Evolutionary conservation across 1,284 basidiomycete genomes (phyloP), one percentile per base, ranked within the genome.

Genomic region (Exsudoporus floridanus): DNA sequence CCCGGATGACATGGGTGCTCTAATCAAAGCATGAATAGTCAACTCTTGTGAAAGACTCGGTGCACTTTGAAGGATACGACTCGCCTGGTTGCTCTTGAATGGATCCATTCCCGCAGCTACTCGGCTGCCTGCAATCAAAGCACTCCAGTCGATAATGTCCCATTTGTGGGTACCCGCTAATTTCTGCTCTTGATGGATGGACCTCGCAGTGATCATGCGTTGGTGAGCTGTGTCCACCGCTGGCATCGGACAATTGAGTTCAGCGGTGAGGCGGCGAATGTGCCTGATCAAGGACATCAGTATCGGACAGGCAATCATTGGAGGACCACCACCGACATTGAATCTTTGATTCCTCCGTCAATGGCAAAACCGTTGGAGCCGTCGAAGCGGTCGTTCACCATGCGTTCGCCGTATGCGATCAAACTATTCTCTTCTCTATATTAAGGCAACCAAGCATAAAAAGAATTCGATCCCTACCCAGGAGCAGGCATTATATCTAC

Each of bases 281-380:
- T 88, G 86, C 23, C 82, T 83, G 52, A 36, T 50, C 27, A 47
- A 37, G 33, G 19, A 46, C 25, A 25, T 66, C 38, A 66, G 48
- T 30, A 44, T 14, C 0, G 6, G 4, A 13, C 4, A 41, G 33
- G 14, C 14, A 33, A 13, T 28, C n/a, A n/a, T n/a, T n/a, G 7
- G 19, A 48, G 31, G 13, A 21, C 16, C 9, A 46, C 8, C 16
- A 43, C 64, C 27, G n/a, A 70, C 65, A 65, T 16, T 0, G 84
- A 82, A 65, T 95, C 92, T 63, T 92, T 92, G 63, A 95, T 83
- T n/a, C 92, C 94, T 16, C 91, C 90, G 35, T 88, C 85, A 49
- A 95, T 82, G n/a, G 86, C 77, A 69, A 96, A 95, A n/a, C 92
- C 94, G 36, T 77, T 77, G 9, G 79, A 76, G 18, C 85, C 89